Percentiles rank a stretch among this genome's conserved stretches.
Conservation (phyloP, 805 yeast genomes). For the Saturnispora sekii region DNA sequence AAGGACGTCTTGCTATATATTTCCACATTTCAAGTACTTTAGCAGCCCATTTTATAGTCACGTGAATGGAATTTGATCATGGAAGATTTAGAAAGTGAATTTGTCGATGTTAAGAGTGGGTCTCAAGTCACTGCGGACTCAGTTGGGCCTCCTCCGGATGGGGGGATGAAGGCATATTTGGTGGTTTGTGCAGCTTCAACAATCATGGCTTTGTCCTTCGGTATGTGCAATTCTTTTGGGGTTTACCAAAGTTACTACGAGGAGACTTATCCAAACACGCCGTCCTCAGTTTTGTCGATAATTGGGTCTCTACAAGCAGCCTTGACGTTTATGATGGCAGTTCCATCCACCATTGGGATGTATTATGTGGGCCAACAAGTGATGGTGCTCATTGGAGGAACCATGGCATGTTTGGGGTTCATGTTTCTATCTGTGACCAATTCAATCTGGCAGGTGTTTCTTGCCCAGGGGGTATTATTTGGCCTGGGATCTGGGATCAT, state of each 20-base stretch:
- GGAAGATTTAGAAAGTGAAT: too few species aligned
- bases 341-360: slow-evolving; percentile 35
- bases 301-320: slow-evolving; percentile 46
- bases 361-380: slow-evolving; percentile 35
- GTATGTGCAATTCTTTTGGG: slow-evolving; percentile 50
- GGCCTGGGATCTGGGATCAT: slow-evolving; percentile 50
- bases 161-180: slow-evolving; percentile 48
- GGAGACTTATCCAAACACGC: slow-evolving; percentile 31
- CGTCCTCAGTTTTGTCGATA: slow-evolving; percentile 38
- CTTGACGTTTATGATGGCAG: slow-evolving; percentile 37
- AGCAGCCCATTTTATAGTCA: too few species aligned
- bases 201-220: slow-evolving; percentile 42
- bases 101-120: too few species aligned
- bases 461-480: slow-evolving; percentile 58
- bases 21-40: too few species aligned
- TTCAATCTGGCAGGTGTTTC: slow-evolving; percentile 53
- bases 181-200: slow-evolving; percentile 40
- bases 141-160: slow-evolving; percentile 21
- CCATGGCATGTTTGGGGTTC: slow-evolving; percentile 35
- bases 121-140: too few species aligned
- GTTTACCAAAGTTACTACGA: slow-evolving; percentile 46
- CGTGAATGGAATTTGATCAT: too few species aligned
- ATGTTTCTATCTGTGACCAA: slow-evolving; percentile 50
- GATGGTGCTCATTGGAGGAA: slow-evolving; percentile 32
- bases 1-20: too few species aligned